Evolutionary conservation across 23 red algal genomes (phyloP).

Genomic region (Pyropia yezoensis): DNA sequence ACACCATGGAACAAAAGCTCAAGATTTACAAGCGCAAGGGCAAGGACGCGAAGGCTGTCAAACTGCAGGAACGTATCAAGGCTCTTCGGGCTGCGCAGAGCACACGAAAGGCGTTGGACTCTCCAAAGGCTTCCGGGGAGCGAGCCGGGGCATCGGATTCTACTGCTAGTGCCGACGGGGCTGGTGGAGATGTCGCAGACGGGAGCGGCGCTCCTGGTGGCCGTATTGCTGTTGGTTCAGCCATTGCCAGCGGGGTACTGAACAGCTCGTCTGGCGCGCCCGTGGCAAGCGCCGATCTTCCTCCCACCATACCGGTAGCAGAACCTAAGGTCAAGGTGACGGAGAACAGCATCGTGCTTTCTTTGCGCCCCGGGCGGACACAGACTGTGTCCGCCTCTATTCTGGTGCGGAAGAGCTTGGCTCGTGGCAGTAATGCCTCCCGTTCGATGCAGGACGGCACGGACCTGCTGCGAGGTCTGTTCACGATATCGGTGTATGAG

Average conservation of each 20-base stretch:
- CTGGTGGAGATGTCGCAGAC: too few relatives aligned
- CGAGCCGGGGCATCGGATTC: too few relatives aligned
- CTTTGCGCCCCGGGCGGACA: constrained; percentile 1
- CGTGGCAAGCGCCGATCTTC: too few relatives aligned
- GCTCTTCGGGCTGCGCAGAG: too few relatives aligned
- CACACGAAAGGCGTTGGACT: background rate
- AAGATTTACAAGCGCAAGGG: constrained; percentile 17
- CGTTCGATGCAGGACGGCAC: background rate
- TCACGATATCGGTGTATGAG: background rate
- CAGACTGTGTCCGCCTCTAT: background rate
- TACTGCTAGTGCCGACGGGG: too few relatives aligned
- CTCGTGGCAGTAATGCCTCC: too few relatives aligned
- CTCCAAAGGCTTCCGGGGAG: background rate
- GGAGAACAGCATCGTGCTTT: background rate
- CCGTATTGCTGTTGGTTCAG: too few relatives aligned
- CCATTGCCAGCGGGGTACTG: too few relatives aligned
- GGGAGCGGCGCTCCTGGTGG: too few relatives aligned
- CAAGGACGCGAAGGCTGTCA: constrained; percentile 17
- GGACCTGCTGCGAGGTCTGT: background rate
- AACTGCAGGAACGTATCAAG: background rate
- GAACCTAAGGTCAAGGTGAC: background rate
- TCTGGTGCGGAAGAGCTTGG: background rate
- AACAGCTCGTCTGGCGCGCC: too few relatives aligned
- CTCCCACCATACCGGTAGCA: too few relatives aligned
- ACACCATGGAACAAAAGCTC: constrained; percentile 18